Evolutionary conservation across 805 yeast genomes (phyloP).

Genomic region (Lipomyces orientalis): DNA sequence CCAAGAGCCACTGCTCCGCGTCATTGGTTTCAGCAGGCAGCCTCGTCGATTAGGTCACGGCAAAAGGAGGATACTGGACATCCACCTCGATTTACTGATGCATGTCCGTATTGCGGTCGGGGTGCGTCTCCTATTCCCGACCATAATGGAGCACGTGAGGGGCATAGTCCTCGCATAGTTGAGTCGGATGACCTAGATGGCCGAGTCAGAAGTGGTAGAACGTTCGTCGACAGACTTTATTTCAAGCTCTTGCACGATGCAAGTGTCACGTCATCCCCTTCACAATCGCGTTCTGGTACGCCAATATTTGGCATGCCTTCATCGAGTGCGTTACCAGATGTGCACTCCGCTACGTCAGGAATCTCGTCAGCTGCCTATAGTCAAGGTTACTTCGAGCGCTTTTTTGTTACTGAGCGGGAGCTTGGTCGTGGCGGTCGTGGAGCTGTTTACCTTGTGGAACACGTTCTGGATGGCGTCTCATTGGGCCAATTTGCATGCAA

Average conservation of each 20-base stretch:
- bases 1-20: neutral
- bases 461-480: slow-evolving; percentile 70
- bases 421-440: slow-evolving; percentile 88
- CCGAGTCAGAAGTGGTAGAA: slow-evolving; percentile 12
- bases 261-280: neutral
- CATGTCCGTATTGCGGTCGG: slow-evolving; percentile 22
- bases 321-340: neutral
- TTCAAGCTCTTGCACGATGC: slow-evolving; percentile 29
- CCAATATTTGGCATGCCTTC: slow-evolving; percentile 8
- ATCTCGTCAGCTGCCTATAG: slow-evolving; percentile 67
- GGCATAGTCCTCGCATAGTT: slow-evolving; percentile 1
- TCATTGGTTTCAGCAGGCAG: neutral
- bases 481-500: slow-evolving; percentile 85
- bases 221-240: slow-evolving; percentile 30
- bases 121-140: slow-evolving; percentile 8
- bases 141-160: neutral
- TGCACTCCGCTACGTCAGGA: slow-evolving; percentile 14
- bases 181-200: neutral
- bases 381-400: slow-evolving; percentile 75
- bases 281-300: slow-evolving; percentile 1
- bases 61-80: neutral
- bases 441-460: slow-evolving; percentile 82
- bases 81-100: neutral
- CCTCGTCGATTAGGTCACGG: neutral
- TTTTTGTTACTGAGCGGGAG: slow-evolving; percentile 64